phyloP scores from a whole-genome alignment of 805 yeast species.

The Ogataea pini region DNA sequence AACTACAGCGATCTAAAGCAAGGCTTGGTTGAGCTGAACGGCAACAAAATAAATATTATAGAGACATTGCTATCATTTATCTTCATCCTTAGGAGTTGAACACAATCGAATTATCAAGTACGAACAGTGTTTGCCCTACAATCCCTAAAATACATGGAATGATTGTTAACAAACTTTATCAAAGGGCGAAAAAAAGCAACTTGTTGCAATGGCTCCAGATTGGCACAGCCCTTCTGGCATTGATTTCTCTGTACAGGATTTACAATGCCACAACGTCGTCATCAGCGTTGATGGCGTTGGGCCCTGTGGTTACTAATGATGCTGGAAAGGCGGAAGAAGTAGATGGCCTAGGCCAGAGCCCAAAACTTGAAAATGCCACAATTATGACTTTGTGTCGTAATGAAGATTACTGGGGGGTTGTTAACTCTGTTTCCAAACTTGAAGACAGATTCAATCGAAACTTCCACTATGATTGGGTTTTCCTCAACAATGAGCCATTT shows the following conservation, averaged over 20 bases:
- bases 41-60: neutral
- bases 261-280: constrained; percentile 1
- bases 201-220: neutral
- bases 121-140: neutral
- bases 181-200: constrained; percentile 1
- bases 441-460: constrained; percentile 79
- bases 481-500: constrained; percentile 79
- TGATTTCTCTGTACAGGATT: constrained; percentile 1
- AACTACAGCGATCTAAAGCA: neutral
- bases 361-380: constrained; percentile 45
- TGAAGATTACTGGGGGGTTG: constrained; percentile 56
- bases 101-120: neutral
- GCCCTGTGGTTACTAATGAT: neutral
- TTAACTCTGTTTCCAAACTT: constrained; percentile 63
- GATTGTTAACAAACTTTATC: constrained; percentile 1
- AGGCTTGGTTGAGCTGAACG: neutral
- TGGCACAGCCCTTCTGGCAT: neutral
- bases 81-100: neutral
- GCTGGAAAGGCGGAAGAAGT: neutral
- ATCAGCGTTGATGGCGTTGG: neutral
- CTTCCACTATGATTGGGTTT: constrained; percentile 89
- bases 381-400: constrained; percentile 71
- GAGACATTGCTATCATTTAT: neutral
- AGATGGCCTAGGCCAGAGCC: neutral
- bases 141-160: neutral